These are phyloP conservation scores for Phyllostachys edulis DNA, from an alignment of 176 grass and related monocot species.

Conservation along the genomic window DNA sequence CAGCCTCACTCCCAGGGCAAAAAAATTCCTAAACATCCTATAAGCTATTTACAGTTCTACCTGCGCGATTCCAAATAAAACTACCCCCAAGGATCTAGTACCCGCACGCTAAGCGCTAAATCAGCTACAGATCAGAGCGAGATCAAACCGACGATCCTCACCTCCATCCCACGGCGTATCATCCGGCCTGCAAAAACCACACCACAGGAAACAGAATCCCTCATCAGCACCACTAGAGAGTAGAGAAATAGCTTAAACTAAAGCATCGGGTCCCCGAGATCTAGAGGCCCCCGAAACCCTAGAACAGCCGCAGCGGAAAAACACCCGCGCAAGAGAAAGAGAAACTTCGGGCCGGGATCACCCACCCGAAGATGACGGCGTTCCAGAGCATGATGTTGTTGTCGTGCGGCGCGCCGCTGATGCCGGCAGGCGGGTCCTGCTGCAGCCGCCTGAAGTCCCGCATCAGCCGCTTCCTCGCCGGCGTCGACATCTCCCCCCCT, in stretches of 20 bases:
- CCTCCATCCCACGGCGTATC: constrained; percentile 98
- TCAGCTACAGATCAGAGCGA: constrained; percentile 15
- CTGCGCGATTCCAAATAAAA: neutral
- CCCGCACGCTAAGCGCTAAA: neutral
- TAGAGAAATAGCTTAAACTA: neutral
- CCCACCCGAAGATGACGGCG: constrained; percentile 94
- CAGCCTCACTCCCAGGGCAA: neutral
- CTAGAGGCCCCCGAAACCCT: constrained; percentile 13
- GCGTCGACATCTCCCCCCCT: constrained; percentile 75
- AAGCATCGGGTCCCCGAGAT: constrained; percentile 24
- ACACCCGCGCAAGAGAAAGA: neutral
- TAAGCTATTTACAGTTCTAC: neutral
- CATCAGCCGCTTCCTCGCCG: constrained; percentile 98
- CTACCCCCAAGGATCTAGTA: neutral
- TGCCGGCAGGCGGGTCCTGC: constrained; percentile 92
- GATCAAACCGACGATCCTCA: constrained; percentile 37
- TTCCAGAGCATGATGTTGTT: constrained; percentile 99
- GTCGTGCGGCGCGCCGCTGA: constrained; percentile 92
- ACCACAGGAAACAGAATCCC: neutral
- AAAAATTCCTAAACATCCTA: neutral
- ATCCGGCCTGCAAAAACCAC: constrained; percentile 69
- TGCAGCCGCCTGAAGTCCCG: constrained; percentile 98
- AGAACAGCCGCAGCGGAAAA: neutral
- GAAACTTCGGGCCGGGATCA: neutral
- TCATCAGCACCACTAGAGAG: constrained; percentile 22